A percentile compares a stretch with the other conserved stretches of the same genome.
Conservation (phyloP, 352 stramenopile species). For the Thalassiosira pacifica region DNA sequence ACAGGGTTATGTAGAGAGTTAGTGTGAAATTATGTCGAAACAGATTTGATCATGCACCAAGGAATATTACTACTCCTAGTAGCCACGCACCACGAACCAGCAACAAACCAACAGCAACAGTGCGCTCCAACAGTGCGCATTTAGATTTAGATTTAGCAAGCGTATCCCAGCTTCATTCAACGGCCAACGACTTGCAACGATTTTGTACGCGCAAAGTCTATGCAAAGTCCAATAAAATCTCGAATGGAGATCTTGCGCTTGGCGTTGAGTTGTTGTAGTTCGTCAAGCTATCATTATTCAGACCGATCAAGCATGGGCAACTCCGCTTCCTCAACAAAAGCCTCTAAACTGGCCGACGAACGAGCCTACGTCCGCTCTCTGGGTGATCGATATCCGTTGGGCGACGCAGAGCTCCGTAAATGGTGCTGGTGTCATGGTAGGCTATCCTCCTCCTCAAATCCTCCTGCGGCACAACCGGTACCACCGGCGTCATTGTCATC, state of each 20-base stretch:
- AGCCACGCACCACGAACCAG: too few species aligned
- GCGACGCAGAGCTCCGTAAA: slow-evolving; percentile 75
- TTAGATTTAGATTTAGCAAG: too few species aligned
- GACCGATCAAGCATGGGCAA: slow-evolving; percentile 33
- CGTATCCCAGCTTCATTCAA: too few species aligned
- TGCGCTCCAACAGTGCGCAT: too few species aligned
- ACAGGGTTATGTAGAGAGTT: too few species aligned
- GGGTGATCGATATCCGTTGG: slow-evolving; percentile 78
- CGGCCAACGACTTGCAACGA: too few species aligned
- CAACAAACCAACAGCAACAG: too few species aligned
- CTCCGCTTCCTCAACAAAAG: slow-evolving; percentile 32
- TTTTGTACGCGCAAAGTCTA: too few species aligned
- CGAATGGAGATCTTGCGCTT: background rate
- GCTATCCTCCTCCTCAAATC: slow-evolving; percentile 4
- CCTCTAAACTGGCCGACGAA: slow-evolving; percentile 34
- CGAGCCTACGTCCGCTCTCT: slow-evolving; percentile 57
- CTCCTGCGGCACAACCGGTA: background rate
- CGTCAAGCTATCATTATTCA: background rate
- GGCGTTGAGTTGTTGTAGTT: background rate
- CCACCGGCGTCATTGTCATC: slow-evolving; percentile 45
- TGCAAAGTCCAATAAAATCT: too few species aligned
- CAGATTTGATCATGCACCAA: too few species aligned
- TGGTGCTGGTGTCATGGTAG: slow-evolving; percentile 70
- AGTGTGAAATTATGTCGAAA: too few species aligned
- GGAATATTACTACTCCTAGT: too few species aligned